Base-by-base conservation (phyloP, 2,329 filamentous ascomycete genomes). In the Aspergillus candidus region DNA sequence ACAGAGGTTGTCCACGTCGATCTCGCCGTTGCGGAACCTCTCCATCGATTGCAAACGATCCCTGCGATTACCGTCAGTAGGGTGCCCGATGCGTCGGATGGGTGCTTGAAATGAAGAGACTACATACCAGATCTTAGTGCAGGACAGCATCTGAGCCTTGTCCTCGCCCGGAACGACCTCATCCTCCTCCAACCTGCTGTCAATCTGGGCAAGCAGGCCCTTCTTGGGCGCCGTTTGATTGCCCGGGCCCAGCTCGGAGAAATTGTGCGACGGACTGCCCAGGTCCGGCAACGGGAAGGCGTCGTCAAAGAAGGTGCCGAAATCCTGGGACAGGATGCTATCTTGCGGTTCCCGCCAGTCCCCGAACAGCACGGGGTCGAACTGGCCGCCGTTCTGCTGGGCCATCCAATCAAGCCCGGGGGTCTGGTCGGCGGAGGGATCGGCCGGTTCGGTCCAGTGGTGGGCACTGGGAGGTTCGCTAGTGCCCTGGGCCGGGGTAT, bases 1-100 rank as follows among this genome's bases (percentile, higher is more conserved):
- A 71, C 93, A 98, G 17, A 98, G 78, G 30, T 84, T 83, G 61
- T 98, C 93, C 38, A 98, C 84, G 55, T 98, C 93, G 53, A 97
- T 88, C 56, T 94, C 90, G 56, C 90, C 90, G 46, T 80, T 86
- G 61, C 90, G 86, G 56, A 94, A 93, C 63, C 86, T 89, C 48
- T 88, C 83, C 66, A 89, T 94, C 31, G 78, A 80, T 71, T 94
- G 88, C 15, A 96, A 70, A 69, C 88, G 88, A 67, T 95, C 89
- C 93, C 91, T 96, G 61, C 34, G 34, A 7, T 14, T 11, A 12
- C n/a, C 31, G 8, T 83, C 63, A 79, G 75, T 58, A 54, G 10
- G 11, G 12, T 27, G 22, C 22, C 6, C 22, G 7, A 27, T 27
- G 22, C 22, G 22, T 10, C 22, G 22, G 22, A 27, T 7, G 6